A percentile compares a stretch with the other conserved stretches of the same genome.
These are phyloP conservation scores for Cercospora zeae-maydis DNA, from an alignment of 2,329 filamentous ascomycete genomes.

Conservation along the genomic window DNA sequence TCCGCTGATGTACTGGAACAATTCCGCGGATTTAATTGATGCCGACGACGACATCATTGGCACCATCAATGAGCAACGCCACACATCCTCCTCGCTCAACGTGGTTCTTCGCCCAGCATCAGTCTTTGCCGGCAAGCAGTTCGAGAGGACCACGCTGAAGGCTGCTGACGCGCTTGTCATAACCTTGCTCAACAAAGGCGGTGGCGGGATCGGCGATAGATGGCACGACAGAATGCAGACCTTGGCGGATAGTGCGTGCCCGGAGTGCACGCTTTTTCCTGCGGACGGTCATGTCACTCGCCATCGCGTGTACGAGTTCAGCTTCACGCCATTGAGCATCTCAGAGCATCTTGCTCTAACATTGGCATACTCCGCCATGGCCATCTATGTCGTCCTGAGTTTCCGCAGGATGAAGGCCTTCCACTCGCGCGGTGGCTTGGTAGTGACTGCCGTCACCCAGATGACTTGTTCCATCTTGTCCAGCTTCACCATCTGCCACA, in stretches of 20 bases:
- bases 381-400: conserved; percentile 63
- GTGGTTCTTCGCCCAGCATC: conserved; percentile 72
- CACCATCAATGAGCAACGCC: conserved; percentile 66
- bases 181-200: conserved; percentile 66
- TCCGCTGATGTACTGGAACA: conserved; percentile 77
- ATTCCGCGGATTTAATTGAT: conserved; percentile 57
- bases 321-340: conserved; percentile 68
- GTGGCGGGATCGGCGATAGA: conserved; percentile 59
- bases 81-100: conserved; percentile 64
- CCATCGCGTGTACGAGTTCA: conserved; percentile 71
- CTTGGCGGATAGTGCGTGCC: conserved; percentile 49
- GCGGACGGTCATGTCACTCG: conserved; percentile 51
- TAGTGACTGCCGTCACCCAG: conserved; percentile 66
- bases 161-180: conserved; percentile 76
- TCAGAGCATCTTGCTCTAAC: conserved; percentile 62
- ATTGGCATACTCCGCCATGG: conserved; percentile 61
- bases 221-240: conserved; percentile 61
- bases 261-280: conserved; percentile 65
- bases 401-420: conserved; percentile 68
- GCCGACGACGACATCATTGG: conserved; percentile 60
- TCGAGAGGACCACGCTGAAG: conserved; percentile 62
- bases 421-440: conserved; percentile 70
- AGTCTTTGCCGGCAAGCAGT: conserved; percentile 77
- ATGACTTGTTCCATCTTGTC: conserved; percentile 67
- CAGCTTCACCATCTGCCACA: conserved; percentile 74